A percentile compares a stretch with the other conserved stretches of the same genome.
These are phyloP conservation scores for Trichoderma sp. DNA, from an alignment of 2,329 filamentous ascomycete genomes.

Conservation along the genomic window DNA sequence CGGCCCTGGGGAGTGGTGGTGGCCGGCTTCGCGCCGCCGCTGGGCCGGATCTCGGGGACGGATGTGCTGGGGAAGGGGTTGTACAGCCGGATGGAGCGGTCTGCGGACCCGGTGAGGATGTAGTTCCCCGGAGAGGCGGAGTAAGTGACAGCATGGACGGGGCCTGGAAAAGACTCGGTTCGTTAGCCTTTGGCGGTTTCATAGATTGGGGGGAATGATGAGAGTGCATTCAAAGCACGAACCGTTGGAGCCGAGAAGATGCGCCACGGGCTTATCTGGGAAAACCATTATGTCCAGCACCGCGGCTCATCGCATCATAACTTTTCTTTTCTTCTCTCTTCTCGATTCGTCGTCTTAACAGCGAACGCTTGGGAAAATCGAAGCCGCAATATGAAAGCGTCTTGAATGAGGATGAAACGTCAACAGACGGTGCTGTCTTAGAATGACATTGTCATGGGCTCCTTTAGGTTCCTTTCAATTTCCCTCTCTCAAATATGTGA, in stretches of 20 bases:
- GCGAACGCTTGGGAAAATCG: background rate
- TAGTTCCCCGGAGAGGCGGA: slow-evolving; percentile 73
- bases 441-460: background rate
- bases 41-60: slow-evolving; percentile 37
- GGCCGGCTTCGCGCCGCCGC: slow-evolving; percentile 31
- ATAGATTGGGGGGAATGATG: background rate
- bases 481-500: background rate
- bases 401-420: background rate
- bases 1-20: slow-evolving; percentile 55
- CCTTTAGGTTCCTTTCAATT: background rate
- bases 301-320: slow-evolving; percentile 35
- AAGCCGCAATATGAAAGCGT: slow-evolving; percentile 1
- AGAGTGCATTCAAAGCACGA: slow-evolving; percentile 32
- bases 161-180: slow-evolving; percentile 50
- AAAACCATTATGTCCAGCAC: slow-evolving; percentile 45
- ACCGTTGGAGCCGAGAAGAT: slow-evolving; percentile 63
- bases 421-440: background rate
- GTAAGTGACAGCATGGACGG: slow-evolving; percentile 72
- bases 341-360: background rate
- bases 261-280: slow-evolving; percentile 54
- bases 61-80: slow-evolving; percentile 65
- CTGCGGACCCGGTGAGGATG: slow-evolving; percentile 82
- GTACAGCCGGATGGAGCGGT: slow-evolving; percentile 83
- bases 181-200: background rate
- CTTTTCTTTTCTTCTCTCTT: background rate